A percentile compares a stretch with the other conserved stretches of the same genome.
Evolutionary conservation across 106 monocot species (phyloP).

Genomic region (Dendrobium chrysotoxum): DNA sequence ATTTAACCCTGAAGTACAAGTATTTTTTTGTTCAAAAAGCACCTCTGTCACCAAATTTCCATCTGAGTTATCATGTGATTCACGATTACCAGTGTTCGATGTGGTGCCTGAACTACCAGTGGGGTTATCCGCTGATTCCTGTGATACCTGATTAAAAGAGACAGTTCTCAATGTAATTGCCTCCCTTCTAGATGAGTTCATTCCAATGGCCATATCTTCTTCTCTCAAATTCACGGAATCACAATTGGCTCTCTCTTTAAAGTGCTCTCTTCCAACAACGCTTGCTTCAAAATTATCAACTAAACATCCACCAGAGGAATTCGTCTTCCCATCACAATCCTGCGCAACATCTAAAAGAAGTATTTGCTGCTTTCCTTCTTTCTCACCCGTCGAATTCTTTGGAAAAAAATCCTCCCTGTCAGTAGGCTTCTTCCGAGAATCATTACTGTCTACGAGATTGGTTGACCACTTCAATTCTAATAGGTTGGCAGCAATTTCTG

Average conservation of each 20-base stretch:
- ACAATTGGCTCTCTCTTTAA: constrained; percentile 11
- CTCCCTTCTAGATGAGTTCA: not conserved
- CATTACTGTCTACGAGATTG: constrained; percentile 23
- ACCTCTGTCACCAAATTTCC: constrained; percentile 8
- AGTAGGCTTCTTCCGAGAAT: constrained; percentile 4
- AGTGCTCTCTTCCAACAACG: constrained; percentile 5
- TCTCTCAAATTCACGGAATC: not conserved
- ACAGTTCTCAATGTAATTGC: not conserved
- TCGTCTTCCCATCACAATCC: not conserved
- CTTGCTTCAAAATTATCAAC: constrained; percentile 8
- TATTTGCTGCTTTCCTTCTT: not conserved
- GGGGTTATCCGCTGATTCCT: too few species aligned
- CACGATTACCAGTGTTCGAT: too few species aligned
- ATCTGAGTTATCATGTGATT: not conserved
- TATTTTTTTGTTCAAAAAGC: constrained; percentile 12
- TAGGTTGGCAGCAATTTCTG: constrained; percentile 72
- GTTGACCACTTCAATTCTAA: constrained; percentile 78
- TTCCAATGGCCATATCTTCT: not conserved
- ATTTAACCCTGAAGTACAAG: constrained; percentile 9
- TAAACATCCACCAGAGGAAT: not conserved
- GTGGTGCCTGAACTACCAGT: too few species aligned
- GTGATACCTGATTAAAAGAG: too few species aligned
- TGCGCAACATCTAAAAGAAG: not conserved
- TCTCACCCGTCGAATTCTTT: not conserved
- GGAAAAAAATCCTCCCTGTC: constrained; percentile 7